Conservation (phyloP, 495 filamentous ascomycete genomes). For the Filosporella fistucella region DNA sequence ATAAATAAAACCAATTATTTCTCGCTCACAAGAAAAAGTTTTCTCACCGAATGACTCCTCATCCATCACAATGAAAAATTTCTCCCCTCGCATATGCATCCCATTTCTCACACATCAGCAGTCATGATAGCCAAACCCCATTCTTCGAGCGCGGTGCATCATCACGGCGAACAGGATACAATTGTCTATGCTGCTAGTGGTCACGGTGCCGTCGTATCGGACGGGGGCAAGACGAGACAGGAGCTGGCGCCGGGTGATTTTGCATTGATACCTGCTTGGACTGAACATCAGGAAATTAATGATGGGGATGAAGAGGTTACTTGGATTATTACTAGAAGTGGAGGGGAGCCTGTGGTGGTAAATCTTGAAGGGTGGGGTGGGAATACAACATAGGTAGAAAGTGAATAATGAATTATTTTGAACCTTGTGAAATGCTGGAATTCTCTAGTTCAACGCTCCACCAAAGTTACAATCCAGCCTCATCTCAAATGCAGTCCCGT, state of each 20-base stretch:
- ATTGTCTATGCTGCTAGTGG: constrained; percentile 48
- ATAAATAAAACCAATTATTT: too few species aligned
- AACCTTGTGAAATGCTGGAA: too few species aligned
- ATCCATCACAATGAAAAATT: background rate
- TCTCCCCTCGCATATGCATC: background rate
- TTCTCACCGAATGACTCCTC: background rate
- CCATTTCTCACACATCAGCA: constrained; percentile 9
- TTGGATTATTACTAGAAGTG: constrained; percentile 58
- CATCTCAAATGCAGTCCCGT: too few species aligned
- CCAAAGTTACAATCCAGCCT: too few species aligned
- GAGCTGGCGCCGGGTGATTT: constrained; percentile 56
- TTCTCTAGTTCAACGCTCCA: too few species aligned
- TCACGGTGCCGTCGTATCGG: constrained; percentile 37
- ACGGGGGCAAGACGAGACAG: constrained; percentile 27
- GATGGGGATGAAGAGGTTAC: constrained; percentile 52
- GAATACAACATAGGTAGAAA: too few species aligned
- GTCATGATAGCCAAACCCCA: constrained; percentile 52
- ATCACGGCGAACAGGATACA: constrained; percentile 50
- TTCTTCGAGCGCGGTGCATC: constrained; percentile 45
- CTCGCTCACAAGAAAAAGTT: background rate
- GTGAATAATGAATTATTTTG: too few species aligned
- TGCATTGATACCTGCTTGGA: constrained; percentile 58
- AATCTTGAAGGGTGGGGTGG: constrained; percentile 55
- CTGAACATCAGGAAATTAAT: constrained; percentile 65
- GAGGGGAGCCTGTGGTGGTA: constrained; percentile 49